phyloP scores from a whole-genome alignment of 164 flowering plant genomes.

The Tinospora cordifolia region DNA sequence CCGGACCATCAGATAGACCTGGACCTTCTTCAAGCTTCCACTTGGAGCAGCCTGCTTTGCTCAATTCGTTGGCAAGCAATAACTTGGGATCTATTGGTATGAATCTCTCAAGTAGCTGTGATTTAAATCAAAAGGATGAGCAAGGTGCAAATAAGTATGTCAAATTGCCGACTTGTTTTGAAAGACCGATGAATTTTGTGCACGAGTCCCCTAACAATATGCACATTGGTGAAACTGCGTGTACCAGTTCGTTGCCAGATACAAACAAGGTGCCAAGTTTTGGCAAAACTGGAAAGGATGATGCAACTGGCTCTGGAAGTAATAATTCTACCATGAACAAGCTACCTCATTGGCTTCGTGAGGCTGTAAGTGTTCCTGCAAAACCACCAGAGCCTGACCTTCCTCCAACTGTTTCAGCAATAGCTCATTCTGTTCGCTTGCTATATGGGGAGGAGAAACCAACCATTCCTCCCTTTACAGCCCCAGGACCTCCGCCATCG shows the following conservation, averaged over 20 bases:
- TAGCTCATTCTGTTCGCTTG: conserved; percentile 79
- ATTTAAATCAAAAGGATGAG: conserved; percentile 36
- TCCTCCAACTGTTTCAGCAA: conserved; percentile 80
- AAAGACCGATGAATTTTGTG: conserved; percentile 33
- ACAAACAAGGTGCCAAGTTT: conserved; percentile 21
- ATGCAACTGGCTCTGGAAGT: conserved; percentile 33
- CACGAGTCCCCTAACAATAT: conserved; percentile 26
- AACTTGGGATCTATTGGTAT: conserved; percentile 36
- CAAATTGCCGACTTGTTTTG: conserved; percentile 46
- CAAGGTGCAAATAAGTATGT: conserved; percentile 25
- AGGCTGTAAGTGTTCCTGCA: conserved; percentile 63
- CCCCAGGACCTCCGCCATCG: conserved; percentile 69
- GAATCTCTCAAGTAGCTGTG: conserved; percentile 29
- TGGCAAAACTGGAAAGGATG: conserved; percentile 27
- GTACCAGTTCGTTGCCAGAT: conserved; percentile 23
- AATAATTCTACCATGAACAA: conserved; percentile 40
- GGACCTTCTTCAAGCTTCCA: conserved; percentile 34
- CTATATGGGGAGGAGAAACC: conserved; percentile 71
- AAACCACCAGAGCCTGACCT: conserved; percentile 50
- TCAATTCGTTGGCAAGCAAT: conserved; percentile 36
- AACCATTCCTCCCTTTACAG: conserved; percentile 73
- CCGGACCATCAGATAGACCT: conserved; percentile 39
- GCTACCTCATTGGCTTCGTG: conserved; percentile 97
- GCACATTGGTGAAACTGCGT: conserved; percentile 27
- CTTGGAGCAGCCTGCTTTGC: conserved; percentile 41